These are phyloP conservation scores for Sphagnurus paluster DNA, from an alignment of 1,284 basidiomycete species.

Conservation along the genomic window DNA sequence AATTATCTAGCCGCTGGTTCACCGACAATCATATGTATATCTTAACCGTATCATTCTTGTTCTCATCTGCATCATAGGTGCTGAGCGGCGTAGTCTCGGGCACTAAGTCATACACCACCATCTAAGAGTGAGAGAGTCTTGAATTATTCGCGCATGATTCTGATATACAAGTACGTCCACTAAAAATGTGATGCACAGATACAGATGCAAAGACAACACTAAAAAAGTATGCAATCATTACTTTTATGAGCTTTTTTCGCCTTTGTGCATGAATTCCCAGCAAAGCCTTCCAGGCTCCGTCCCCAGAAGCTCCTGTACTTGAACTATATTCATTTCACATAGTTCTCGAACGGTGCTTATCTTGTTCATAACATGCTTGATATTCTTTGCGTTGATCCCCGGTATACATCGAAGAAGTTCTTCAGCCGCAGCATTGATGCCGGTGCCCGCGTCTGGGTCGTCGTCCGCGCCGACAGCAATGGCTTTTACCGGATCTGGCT, in stretches of 20 bases:
- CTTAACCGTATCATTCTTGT: no score
- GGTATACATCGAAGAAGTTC: slow-evolving; percentile 75
- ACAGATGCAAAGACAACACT: no score
- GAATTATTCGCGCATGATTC: no score
- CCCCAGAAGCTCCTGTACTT: slow-evolving; percentile 80
- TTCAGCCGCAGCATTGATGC: slow-evolving; percentile 73
- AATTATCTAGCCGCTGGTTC: no score
- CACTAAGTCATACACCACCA: no score
- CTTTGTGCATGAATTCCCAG: slow-evolving; percentile 80
- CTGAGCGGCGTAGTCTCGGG: no score
- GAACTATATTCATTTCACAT: slow-evolving; percentile 62
- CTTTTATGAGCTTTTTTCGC: slow-evolving; percentile 45
- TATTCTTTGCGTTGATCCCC: slow-evolving; percentile 84
- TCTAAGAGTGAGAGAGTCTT: no score
- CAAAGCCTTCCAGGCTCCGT: slow-evolving; percentile 80
- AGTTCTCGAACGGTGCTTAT: slow-evolving; percentile 78
- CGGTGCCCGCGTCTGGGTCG: slow-evolving; percentile 61
- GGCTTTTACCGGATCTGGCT: slow-evolving; percentile 81
- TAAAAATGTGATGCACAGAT: no score
- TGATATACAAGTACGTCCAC: no score
- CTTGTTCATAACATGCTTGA: slow-evolving; percentile 81
- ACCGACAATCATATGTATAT: no score
- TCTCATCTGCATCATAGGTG: no score
- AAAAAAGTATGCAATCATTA: no score
- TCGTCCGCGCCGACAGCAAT: slow-evolving; percentile 81